Conservation (phyloP, 306 rosid species). For the Glycyrrhiza uralensis region DNA sequence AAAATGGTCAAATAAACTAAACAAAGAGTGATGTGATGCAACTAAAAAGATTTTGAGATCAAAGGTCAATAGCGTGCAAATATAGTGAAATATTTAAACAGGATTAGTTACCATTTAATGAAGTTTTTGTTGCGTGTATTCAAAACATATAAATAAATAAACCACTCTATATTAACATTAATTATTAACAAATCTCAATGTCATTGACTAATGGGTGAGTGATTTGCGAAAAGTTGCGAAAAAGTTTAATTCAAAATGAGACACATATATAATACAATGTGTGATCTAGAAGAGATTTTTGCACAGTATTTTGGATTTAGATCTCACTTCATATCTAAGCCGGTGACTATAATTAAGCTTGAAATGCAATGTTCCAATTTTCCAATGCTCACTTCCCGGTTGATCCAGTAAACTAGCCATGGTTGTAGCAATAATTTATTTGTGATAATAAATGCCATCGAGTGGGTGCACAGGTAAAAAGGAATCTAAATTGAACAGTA, state of each 20-base stretch:
- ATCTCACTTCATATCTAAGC: not conserved
- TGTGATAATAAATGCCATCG: too few relatives aligned
- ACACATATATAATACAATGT: not conserved
- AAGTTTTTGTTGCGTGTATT: not conserved
- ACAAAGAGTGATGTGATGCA: not conserved
- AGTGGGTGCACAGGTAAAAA: too few relatives aligned
- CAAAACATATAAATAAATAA: not conserved
- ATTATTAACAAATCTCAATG: not conserved
- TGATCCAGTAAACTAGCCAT: not conserved
- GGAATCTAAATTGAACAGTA: too few relatives aligned
- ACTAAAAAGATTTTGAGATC: not conserved
- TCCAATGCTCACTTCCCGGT: not conserved
- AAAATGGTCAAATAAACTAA: not conserved
- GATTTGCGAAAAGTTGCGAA: not conserved
- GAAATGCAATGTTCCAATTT: not conserved
- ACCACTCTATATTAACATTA: not conserved
- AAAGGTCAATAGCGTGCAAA: constrained; percentile 2
- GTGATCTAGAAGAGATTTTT: not conserved
- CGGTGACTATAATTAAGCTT: too few relatives aligned
- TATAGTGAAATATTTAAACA: not conserved
- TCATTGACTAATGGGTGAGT: not conserved
- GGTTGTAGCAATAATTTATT: not conserved
- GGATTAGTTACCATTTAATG: not conserved
- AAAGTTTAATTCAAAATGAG: not conserved
- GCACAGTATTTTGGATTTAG: not conserved